Base-by-base conservation (phyloP, 2,329 filamentous ascomycete genomes). In the Xylaria sp. region DNA sequence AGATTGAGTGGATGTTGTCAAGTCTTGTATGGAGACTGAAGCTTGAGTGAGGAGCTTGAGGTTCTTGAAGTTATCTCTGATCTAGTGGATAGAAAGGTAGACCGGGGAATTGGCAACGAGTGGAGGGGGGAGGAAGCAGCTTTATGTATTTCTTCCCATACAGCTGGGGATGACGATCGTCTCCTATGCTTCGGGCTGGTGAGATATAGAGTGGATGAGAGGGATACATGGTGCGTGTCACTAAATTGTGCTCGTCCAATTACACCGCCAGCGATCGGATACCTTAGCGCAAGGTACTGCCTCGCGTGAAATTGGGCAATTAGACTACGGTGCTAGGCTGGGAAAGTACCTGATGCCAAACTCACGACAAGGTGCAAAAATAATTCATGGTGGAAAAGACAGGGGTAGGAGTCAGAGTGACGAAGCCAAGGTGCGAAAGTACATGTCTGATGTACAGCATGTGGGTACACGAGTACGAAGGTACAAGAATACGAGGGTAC, bases 211-310 rank as follows among this genome's bases (percentile, higher is more conserved):
- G 54, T 56, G 68, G 69, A 73, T 71, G 73, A 72, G 70, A 48
- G 66, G 73, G 67, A 75, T 73, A 75, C 72, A 66, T 70, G 68
- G 68, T 65, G 73, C 72, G 73, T 72, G 70, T 76, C 67, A 64
- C 67, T 68, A 71, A 66, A 71, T 68, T 66, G 58, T 69, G 71
- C 67, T 72, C 61, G 36, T 64, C 36, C 39, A 65, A 59, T 72
- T 78, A 77, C 77, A 79, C 77, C 77, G 77, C 77, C 66, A 75
- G 66, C 75, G 54, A 57, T 46, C 59, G 66, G 43, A 70, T 76
- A 77, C 76, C 72, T 72, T 49, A 51, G 49, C 56, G 54, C 60
- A 54, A 73, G 67, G 75, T 74, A 75, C 71, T 66, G 60, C 64
- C 56, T 72, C 62, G 63, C 56, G 60, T 69, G 71, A 73, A 71